Base-by-base conservation (phyloP, 306 rosid species). In the Pyrus communis region DNA sequence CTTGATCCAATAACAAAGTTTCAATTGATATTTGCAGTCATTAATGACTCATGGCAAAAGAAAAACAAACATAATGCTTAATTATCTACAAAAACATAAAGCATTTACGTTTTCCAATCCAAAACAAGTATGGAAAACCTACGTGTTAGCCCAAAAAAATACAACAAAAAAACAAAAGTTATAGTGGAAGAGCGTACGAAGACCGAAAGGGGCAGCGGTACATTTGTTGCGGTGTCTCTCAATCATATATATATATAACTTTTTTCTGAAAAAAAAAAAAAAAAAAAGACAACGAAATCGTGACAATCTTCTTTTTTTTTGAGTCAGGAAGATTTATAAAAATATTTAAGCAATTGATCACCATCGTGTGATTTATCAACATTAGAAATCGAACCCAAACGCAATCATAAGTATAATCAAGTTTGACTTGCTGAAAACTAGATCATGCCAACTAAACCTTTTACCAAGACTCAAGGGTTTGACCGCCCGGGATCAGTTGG, bases 321-420 rank as follows among this genome's bases (percentile, higher is more conserved):
- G 0, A 38, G 2, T 38, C 0, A 0, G 1, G 2, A 33, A 5
- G 2, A 33, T 2, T 33, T 0, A 33, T 33, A 33, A 5, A 35
- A 2, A 7, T 0, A 38, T 38, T 38, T 38, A 0, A 38, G 2
- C 42, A 0, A 1, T 9, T 7, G 10, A 2, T 0, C 2, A 35
- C 0, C 2, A 35, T 7, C 1, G 10, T 7, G 0, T 38, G 9
- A 38, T 38, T 38, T 0, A 38, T 38, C 10, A 7, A 2, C 0
- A 9, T 0, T 38, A 38, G 10, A 0, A 38, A 38, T 38, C 10
- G 2, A 38, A 38, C 2, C 7, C 2, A 35, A 35, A 9, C 2
- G 0, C 22, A 71, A 4, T 5, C 46, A 31, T 52, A 72, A n/a
- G 35, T 55, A 72, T 55, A n/a, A 33, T 42, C 77, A 73, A 42